Evolutionary conservation across 1,139 yeast species (phyloP).

Genomic region (Scheffersomyces quercinus): DNA sequence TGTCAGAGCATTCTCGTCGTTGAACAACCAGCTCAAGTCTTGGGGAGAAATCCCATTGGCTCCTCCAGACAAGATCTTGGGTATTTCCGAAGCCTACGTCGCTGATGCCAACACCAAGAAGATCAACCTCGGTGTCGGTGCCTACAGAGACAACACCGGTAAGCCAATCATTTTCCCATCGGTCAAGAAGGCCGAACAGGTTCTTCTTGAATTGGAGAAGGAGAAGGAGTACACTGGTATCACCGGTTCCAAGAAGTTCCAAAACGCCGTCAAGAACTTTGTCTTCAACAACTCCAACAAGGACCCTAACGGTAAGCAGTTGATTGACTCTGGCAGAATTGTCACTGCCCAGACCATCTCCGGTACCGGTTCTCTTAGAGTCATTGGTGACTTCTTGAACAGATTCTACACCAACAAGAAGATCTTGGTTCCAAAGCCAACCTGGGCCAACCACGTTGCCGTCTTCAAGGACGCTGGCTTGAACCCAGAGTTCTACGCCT

Average conservation of each 20-base stretch:
- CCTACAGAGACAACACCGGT: slow-evolving; percentile 49
- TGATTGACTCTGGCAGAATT: slow-evolving; percentile 48
- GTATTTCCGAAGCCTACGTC: slow-evolving; percentile 56
- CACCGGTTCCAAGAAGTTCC: slow-evolving; percentile 51
- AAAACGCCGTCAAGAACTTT: slow-evolving; percentile 49
- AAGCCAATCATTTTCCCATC: slow-evolving; percentile 51
- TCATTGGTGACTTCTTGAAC: slow-evolving; percentile 53
- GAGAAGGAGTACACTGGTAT: slow-evolving; percentile 63
- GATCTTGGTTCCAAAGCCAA: slow-evolving; percentile 64
- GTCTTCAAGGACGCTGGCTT: slow-evolving; percentile 56
- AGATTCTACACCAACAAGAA: slow-evolving; percentile 46
- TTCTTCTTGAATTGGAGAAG: slow-evolving; percentile 40
- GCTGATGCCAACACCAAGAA: slow-evolving; percentile 42
- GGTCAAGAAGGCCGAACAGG: slow-evolving; percentile 47
- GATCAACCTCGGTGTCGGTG: slow-evolving; percentile 54
- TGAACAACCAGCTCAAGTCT: slow-evolving; percentile 18
- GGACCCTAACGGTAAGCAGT: slow-evolving; percentile 48
- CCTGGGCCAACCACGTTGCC: slow-evolving; percentile 76
- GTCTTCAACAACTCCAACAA: slow-evolving; percentile 51
- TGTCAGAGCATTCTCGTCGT: slow-evolving; percentile 22
- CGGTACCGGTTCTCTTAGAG: slow-evolving; percentile 62
- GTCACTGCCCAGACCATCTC: slow-evolving; percentile 60
- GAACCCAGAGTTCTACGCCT: slow-evolving; percentile 42
- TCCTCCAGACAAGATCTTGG: slow-evolving; percentile 75
- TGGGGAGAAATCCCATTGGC: slow-evolving; percentile 58